A percentile compares a stretch with the other conserved stretches of the same genome.
Conservation (phyloP, 768 basidiomycete species). For the Amanita rubescens region DNA sequence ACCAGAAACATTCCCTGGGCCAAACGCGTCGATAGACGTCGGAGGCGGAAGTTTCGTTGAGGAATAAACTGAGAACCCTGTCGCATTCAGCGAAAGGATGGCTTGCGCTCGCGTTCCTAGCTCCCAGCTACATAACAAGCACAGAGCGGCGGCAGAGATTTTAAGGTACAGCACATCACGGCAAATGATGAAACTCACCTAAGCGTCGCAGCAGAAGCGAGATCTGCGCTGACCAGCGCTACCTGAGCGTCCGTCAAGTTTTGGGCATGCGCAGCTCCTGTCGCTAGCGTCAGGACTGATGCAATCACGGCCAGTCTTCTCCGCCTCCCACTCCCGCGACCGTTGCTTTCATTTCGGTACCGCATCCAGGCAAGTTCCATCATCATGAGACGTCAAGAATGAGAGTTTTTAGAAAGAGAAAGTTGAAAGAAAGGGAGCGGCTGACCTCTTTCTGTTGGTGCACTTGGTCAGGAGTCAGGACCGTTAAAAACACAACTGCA, state of each 20-base stretch:
- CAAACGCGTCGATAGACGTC: constrained; percentile 19
- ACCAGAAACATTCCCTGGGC: constrained; percentile 16
- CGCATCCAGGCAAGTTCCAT: neutral
- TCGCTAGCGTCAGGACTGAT: neutral
- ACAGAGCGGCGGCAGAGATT: neutral
- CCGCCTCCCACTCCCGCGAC: neutral
- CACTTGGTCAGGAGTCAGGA: too few species aligned
- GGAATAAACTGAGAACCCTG: constrained; percentile 38
- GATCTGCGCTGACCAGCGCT: neutral
- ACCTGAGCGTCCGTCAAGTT: constrained; percentile 2
- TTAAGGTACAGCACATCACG: neutral
- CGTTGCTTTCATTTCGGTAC: neutral
- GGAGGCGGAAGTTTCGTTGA: constrained; percentile 30
- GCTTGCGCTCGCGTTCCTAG: constrained; percentile 48
- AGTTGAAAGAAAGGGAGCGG: too few species aligned
- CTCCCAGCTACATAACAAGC: constrained; percentile 39
- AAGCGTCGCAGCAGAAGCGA: neutral
- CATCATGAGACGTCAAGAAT: too few species aligned
- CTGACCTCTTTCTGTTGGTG: neutral
- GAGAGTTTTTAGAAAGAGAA: too few species aligned
- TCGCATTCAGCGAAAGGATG: constrained; percentile 38
- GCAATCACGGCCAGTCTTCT: neutral
- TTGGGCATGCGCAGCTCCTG: neutral
- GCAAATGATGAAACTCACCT: constrained; percentile 2
- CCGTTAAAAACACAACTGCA: too few species aligned